Percentiles rank a stretch among this genome's conserved stretches.
Evolutionary conservation across 441 rosid species (phyloP).

Genomic region (Erodium moschatum): DNA sequence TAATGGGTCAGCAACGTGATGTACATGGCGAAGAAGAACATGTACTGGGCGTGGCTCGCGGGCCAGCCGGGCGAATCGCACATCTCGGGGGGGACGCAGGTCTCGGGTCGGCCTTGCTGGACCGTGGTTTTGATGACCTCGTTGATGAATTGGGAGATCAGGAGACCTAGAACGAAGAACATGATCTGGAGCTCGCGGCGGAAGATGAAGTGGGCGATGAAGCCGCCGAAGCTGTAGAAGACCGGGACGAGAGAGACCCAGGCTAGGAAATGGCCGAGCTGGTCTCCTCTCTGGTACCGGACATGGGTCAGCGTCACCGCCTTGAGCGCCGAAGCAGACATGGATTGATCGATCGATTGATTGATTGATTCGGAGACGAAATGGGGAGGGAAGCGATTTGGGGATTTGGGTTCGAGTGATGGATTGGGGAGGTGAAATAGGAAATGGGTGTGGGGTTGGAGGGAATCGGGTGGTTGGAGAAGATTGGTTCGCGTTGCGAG

Average conservation of each 20-base stretch:
- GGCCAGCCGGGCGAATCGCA: slow-evolving; percentile 99
- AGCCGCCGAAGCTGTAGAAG: slow-evolving; percentile 81
- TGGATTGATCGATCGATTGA: not conserved
- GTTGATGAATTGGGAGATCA: slow-evolving; percentile 65
- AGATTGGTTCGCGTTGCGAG: too few species aligned
- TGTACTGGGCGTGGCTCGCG: slow-evolving; percentile 77
- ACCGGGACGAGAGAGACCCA: slow-evolving; percentile 85
- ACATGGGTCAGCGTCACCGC: slow-evolving; percentile 83
- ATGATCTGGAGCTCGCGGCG: slow-evolving; percentile 82
- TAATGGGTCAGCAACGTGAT: slow-evolving; percentile 40
- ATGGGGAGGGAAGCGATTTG: too few species aligned
- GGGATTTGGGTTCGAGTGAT: too few species aligned
- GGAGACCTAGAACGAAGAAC: slow-evolving; percentile 74
- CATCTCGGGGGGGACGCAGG: slow-evolving; percentile 67
- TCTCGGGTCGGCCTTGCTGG: slow-evolving; percentile 77
- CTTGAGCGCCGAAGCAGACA: slow-evolving; percentile 25
- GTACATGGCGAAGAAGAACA: slow-evolving; percentile 77
- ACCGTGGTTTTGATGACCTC: slow-evolving; percentile 58
- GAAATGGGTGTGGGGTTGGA: too few species aligned
- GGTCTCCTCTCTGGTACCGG: slow-evolving; percentile 66
- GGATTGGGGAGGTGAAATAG: too few species aligned
- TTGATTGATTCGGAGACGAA: too few species aligned
- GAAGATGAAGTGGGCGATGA: slow-evolving; percentile 73
- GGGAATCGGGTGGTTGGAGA: too few species aligned
- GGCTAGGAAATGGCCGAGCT: slow-evolving; percentile 69